Evolutionary conservation across 345 rosid species (phyloP), one percentile per base, ranked within the genome.

Genomic region (Eucalyptus rudis): DNA sequence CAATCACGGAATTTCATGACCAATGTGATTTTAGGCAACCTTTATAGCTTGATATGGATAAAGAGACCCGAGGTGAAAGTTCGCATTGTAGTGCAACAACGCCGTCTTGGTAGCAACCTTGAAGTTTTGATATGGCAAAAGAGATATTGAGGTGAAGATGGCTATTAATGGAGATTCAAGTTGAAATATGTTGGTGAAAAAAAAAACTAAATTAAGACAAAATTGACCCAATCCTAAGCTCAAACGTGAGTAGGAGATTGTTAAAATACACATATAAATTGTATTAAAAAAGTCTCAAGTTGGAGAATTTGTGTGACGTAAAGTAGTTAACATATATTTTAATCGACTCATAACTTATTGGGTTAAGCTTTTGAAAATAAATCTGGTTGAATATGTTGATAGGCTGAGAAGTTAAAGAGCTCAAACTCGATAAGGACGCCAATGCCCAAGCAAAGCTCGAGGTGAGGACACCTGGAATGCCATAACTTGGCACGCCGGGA

Each of bases 81-180:
- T 56, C 1, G 3, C 1, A 1, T 24, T 24, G 13, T 10, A 56
- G 13, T 24, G 13, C 29, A 56, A 24, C 62, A 22, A 56, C 0
- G 3, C 29, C 0, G 0, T 56, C 62, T 6, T 3, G 4, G 0
- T 24, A 10, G 62, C 62, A 56, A 56, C 29, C 62, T 4, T 56
- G 29, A 24, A 56, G 27, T 56, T 56, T 56, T 24, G 29, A 56
- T 56, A 24, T 56, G 13, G 29, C 3, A 0, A 24, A 56, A 56
- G 62, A 56, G 13, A 24, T 10, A 22, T 10, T 6, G 29, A 56
- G 62, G 1, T 56, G 3, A 56, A 56, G 62, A 24, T 56, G 62
- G 3, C 3, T 29, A 22, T 24, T 24, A 24, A 56, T 10, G 62
- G 29, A 24, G 29, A 56, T 24, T 24, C 62, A 24, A 24, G 29